Evolutionary conservation across 345 rosid genomes (phyloP).

Genomic region (Aurinia saxatilis): DNA sequence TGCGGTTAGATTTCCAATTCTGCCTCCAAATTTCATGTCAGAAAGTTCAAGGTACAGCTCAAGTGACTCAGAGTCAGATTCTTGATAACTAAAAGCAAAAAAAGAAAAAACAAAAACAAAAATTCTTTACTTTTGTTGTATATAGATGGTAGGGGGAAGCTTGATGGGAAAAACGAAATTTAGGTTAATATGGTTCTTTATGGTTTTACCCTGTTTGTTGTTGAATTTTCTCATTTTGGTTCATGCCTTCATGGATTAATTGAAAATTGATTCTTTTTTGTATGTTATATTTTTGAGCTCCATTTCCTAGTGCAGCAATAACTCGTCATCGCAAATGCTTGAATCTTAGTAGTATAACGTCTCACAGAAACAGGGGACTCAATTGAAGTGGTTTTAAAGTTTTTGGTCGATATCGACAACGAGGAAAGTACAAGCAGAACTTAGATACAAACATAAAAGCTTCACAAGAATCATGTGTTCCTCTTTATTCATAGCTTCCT

Average conservation of each 20-base stretch:
- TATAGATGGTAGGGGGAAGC: conserved; percentile 20
- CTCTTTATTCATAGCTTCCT: conserved; percentile 11
- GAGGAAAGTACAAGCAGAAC: neutral
- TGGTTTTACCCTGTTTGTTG: neutral
- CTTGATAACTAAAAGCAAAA: conserved; percentile 22
- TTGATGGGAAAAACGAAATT: conserved; percentile 1
- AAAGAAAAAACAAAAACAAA: neutral
- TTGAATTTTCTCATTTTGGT: neutral
- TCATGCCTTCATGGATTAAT: neutral
- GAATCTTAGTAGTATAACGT: neutral
- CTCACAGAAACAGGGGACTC: neutral
- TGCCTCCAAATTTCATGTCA: conserved; percentile 57
- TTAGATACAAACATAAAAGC: conserved; percentile 8
- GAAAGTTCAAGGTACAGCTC: conserved; percentile 48
- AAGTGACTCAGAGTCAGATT: conserved; percentile 56
- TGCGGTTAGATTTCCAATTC: conserved; percentile 50
- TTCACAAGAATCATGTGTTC: conserved; percentile 3
- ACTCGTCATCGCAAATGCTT: neutral
- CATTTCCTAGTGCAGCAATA: neutral
- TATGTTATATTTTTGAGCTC: neutral
- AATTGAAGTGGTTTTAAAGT: neutral
- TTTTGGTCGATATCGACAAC: neutral
- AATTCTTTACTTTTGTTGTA: conserved; percentile 14
- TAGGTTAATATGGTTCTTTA: conserved; percentile 6
- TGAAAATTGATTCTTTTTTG: conserved; percentile 6